Percentiles rank a stretch among this genome's conserved stretches.
Conservation (phyloP, 768 basidiomycete species). For the Leccinum longicurvipes region DNA sequence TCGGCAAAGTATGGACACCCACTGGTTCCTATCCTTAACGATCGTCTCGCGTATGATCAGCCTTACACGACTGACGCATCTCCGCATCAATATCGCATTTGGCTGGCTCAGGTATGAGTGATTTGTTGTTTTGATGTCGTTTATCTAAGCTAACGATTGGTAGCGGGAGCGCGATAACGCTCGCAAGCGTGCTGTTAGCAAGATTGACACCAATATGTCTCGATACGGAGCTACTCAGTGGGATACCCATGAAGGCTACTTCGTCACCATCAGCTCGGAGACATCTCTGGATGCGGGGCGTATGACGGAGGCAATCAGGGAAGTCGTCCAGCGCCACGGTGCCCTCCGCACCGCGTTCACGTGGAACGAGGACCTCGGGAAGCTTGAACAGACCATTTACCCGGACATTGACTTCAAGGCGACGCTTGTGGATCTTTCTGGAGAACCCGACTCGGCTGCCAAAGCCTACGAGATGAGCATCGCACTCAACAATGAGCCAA, state of each 20-base stretch:
- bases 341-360: slow-evolving; percentile 28
- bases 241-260: slow-evolving; percentile 30
- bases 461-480: slow-evolving; percentile 32
- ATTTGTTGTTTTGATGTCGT: too few species aligned
- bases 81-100: slow-evolving; percentile 28
- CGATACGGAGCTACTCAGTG: slow-evolving; percentile 34
- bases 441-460: slow-evolving; percentile 20
- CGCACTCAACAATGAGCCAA: slow-evolving; percentile 21
- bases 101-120: slow-evolving; percentile 29
- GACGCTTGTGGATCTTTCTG: slow-evolving; percentile 24
- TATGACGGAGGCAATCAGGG: slow-evolving; percentile 25
- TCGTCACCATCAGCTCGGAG: slow-evolving; percentile 19
- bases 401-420: slow-evolving; percentile 25
- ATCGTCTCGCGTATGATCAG: slow-evolving; percentile 31
- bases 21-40: slow-evolving; percentile 28
- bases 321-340: slow-evolving; percentile 29
- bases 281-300: slow-evolving; percentile 25
- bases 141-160: too few species aligned
- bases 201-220: slow-evolving; percentile 31
- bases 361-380: slow-evolving; percentile 30
- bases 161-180: slow-evolving; percentile 31
- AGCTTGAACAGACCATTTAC: slow-evolving; percentile 28
- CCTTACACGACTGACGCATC: slow-evolving; percentile 30
- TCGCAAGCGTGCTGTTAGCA: slow-evolving; percentile 25
- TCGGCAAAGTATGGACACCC: slow-evolving; percentile 28